These are phyloP conservation scores for Suillus tomentosus DNA, from an alignment of 768 basidiomycete species.

Conservation along the genomic window DNA sequence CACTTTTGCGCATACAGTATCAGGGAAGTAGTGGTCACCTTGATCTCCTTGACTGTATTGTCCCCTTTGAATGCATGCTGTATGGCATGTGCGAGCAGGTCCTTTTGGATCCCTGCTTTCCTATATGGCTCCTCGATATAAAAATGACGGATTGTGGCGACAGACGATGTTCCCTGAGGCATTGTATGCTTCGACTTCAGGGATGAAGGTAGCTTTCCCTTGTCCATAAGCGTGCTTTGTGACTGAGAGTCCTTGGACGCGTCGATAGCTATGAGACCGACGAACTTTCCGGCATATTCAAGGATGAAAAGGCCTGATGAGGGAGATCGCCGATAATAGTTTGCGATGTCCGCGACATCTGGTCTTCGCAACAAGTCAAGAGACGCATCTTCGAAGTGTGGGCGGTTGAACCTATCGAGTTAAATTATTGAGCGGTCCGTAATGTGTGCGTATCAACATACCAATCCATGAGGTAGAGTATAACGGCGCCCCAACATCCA, in stretches of 20 bases:
- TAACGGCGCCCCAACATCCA: conserved; percentile 59
- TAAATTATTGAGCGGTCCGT: conserved; percentile 2
- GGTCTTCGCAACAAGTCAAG: conserved; percentile 52
- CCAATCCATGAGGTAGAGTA: conserved; percentile 75
- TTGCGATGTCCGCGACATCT: conserved; percentile 55
- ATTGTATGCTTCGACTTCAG: conserved; percentile 19
- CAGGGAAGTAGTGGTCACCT: conserved; percentile 50
- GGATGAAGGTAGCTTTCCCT: conserved; percentile 23
- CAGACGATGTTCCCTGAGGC: conserved; percentile 41
- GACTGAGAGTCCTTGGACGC: conserved; percentile 47
- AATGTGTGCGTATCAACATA: conserved; percentile 31
- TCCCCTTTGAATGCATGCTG: conserved; percentile 55
- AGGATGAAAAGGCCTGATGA: conserved; percentile 74
- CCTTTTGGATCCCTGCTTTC: conserved; percentile 56
- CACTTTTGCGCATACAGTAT: conserved; percentile 49
- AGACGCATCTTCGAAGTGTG: conserved; percentile 58
- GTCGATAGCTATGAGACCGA: conserved; percentile 74
- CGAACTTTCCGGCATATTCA: conserved; percentile 55
- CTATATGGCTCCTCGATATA: conserved; percentile 70
- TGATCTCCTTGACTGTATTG: conserved; percentile 45
- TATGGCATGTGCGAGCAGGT: conserved; percentile 63
- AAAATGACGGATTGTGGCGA: conserved; percentile 75
- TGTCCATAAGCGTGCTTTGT: conserved; percentile 26
- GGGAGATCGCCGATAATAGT: conserved; percentile 60
- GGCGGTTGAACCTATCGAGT: conserved; percentile 63